Evolutionary conservation across 768 basidiomycete genomes (phyloP).

Genomic region (Wakefieldia striispora): DNA sequence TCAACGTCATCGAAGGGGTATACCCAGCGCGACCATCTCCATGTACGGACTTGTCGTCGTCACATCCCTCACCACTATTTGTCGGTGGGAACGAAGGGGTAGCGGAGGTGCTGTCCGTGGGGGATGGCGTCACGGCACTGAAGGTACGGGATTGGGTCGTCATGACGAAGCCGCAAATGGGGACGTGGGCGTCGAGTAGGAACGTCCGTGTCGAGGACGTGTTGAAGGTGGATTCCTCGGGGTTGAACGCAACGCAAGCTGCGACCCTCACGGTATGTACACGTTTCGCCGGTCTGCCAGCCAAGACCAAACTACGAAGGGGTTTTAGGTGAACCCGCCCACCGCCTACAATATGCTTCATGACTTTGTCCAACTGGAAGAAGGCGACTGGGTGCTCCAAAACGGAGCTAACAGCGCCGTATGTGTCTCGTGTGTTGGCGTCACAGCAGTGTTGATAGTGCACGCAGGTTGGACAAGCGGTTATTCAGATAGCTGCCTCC

Average conservation of each 20-base stretch:
- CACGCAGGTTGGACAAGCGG: conserved; percentile 73
- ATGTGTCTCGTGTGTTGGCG: conserved; percentile 21
- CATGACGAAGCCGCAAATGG: conserved; percentile 63
- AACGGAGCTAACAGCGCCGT: conserved; percentile 87
- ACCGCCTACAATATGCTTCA: conserved; percentile 83
- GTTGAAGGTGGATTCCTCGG: conserved; percentile 51
- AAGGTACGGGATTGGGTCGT: conserved; percentile 70
- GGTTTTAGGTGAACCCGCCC: conserved; percentile 68
- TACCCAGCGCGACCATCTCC: conserved; percentile 64
- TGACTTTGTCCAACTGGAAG: conserved; percentile 59
- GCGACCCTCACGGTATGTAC: conserved; percentile 68
- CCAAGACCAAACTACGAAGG: background rate
- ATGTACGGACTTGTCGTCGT: conserved; percentile 35
- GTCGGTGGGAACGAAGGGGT: conserved; percentile 79
- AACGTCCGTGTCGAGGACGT: conserved; percentile 57
- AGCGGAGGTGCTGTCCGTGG: conserved; percentile 62
- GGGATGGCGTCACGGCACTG: conserved; percentile 48
- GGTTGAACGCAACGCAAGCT: conserved; percentile 59
- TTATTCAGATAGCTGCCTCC: conserved; percentile 80
- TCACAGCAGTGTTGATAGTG: background rate
- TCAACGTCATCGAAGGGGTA: conserved; percentile 81
- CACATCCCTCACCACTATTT: conserved; percentile 40
- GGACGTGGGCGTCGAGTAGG: conserved; percentile 67
- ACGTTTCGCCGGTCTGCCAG: background rate
- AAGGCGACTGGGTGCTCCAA: conserved; percentile 81